These are phyloP conservation scores for Zalaria obscura DNA, from an alignment of 2,329 filamentous ascomycete species.

Conservation along the genomic window DNA sequence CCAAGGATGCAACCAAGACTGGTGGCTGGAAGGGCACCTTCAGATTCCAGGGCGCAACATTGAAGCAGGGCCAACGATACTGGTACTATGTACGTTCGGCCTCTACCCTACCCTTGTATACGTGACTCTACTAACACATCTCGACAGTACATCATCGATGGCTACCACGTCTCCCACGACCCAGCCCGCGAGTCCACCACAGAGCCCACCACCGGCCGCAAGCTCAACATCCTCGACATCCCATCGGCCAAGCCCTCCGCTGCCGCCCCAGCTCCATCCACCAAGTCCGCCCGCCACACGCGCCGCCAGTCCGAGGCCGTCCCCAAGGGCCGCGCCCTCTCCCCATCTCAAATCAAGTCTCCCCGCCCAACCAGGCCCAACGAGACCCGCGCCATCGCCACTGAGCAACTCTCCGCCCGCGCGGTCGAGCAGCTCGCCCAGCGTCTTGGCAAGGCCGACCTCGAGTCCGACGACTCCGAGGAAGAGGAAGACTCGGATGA, in stretches of 20 bases:
- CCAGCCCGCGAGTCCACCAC: slow-evolving; percentile 76
- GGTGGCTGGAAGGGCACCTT: slow-evolving; percentile 94
- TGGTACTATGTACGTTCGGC: slow-evolving; percentile 75
- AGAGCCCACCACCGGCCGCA: slow-evolving; percentile 92
- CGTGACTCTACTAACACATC: background rate
- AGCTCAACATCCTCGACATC: slow-evolving; percentile 94
- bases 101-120: background rate
- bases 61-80: slow-evolving; percentile 84
- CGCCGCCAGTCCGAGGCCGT: slow-evolving; percentile 45
- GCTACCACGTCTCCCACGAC: slow-evolving; percentile 96
- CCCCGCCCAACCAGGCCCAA: slow-evolving; percentile 82
- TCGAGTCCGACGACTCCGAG: slow-evolving; percentile 29
- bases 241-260: slow-evolving; percentile 34
- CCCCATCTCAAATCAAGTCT: slow-evolving; percentile 76
- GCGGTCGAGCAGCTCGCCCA: slow-evolving; percentile 67
- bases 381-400: slow-evolving; percentile 75
- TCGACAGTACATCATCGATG: slow-evolving; percentile 80
- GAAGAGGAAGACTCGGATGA: slow-evolving; percentile 11
- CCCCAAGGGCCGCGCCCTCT: slow-evolving; percentile 77
- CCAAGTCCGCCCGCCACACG: slow-evolving; percentile 26
- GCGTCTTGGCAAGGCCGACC: slow-evolving; percentile 30
- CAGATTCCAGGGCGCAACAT: slow-evolving; percentile 76
- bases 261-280: slow-evolving; percentile 25
- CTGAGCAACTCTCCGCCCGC: slow-evolving; percentile 62
- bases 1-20: slow-evolving; percentile 70